A percentile compares a stretch with the other conserved stretches of the same genome.
phyloP scores from a whole-genome alignment of 371 early-diverging fungal species.

The Chytridiales sp. region DNA sequence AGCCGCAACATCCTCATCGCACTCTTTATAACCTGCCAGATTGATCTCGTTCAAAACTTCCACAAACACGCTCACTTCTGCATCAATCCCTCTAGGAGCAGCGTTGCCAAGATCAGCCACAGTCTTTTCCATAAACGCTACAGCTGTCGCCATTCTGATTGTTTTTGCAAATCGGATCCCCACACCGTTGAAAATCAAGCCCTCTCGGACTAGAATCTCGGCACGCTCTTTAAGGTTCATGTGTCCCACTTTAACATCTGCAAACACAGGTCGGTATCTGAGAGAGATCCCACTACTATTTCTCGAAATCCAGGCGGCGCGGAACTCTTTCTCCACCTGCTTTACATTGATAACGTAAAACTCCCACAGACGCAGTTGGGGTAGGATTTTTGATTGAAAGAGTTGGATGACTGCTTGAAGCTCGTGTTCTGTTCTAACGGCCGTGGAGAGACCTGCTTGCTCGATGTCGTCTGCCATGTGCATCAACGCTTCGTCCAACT shows the following conservation, averaged over 20 bases:
- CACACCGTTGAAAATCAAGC: constrained; percentile 19
- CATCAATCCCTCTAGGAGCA: constrained; percentile 8
- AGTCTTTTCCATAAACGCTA: constrained; percentile 49
- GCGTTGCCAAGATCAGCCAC: background rate
- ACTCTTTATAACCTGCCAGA: constrained; percentile 74
- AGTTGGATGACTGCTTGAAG: constrained; percentile 63
- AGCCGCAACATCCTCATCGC: constrained; percentile 72
- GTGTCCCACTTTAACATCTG: constrained; percentile 13
- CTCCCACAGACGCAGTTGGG: constrained; percentile 80
- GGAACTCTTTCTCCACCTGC: constrained; percentile 9
- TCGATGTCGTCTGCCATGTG: constrained; percentile 57
- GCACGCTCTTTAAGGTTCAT: constrained; percentile 30
- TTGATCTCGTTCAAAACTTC: constrained; percentile 80
- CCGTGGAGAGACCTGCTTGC: constrained; percentile 43
- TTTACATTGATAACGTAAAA: constrained; percentile 66
- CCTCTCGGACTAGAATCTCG: constrained; percentile 23
- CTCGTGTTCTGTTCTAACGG: constrained; percentile 63
- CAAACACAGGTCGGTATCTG: background rate
- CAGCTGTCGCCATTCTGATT: constrained; percentile 44
- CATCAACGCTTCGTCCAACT: constrained; percentile 82
- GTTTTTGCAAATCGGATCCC: constrained; percentile 55
- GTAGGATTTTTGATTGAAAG: constrained; percentile 61
- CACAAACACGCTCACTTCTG: constrained; percentile 10
- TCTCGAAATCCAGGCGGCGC: constrained; percentile 16
- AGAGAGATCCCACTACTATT: background rate